Conservation (phyloP, 306 rosid genomes). For the Cicer yamashitae region DNA sequence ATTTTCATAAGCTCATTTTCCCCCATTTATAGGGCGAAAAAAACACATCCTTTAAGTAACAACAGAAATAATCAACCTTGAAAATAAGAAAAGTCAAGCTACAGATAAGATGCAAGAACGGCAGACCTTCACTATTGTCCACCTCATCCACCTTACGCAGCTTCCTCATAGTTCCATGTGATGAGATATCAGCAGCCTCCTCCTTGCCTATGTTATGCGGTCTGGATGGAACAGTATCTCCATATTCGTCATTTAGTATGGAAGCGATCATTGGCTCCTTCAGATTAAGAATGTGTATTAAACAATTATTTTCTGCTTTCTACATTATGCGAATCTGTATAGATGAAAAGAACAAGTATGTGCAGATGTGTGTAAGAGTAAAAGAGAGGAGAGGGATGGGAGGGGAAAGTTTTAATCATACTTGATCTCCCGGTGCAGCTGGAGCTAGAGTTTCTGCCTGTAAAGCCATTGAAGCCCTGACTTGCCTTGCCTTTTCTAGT, state of each 20-base stretch:
- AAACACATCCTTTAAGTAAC: conserved; percentile 23
- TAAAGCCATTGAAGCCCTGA: conserved; percentile 82
- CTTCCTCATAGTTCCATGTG: conserved; percentile 57
- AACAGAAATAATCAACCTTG: conserved; percentile 23
- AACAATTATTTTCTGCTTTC: conserved; percentile 31
- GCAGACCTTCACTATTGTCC: conserved; percentile 71
- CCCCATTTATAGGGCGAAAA: conserved; percentile 1
- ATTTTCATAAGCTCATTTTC: conserved; percentile 3
- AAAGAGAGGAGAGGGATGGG: neutral
- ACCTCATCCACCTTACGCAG: conserved; percentile 52
- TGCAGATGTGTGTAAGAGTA: neutral
- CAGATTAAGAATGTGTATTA: conserved; percentile 42
- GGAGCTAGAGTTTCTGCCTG: conserved; percentile 70
- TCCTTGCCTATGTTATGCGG: conserved; percentile 58
- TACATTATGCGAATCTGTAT: conserved; percentile 2
- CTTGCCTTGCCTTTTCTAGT: conserved; percentile 85
- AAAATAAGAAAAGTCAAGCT: conserved; percentile 24
- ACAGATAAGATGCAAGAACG: conserved; percentile 40
- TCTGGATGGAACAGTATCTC: conserved; percentile 85
- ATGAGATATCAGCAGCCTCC: conserved; percentile 54
- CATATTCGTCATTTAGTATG: conserved; percentile 74
- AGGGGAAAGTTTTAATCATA: conserved; percentile 48
- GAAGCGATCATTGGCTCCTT: conserved; percentile 56
- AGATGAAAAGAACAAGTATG: conserved; percentile 7
- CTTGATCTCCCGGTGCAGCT: conserved; percentile 61